Base-by-base conservation (phyloP, 176 grass and related monocot genomes). In the Aegilops tauschii region DNA sequence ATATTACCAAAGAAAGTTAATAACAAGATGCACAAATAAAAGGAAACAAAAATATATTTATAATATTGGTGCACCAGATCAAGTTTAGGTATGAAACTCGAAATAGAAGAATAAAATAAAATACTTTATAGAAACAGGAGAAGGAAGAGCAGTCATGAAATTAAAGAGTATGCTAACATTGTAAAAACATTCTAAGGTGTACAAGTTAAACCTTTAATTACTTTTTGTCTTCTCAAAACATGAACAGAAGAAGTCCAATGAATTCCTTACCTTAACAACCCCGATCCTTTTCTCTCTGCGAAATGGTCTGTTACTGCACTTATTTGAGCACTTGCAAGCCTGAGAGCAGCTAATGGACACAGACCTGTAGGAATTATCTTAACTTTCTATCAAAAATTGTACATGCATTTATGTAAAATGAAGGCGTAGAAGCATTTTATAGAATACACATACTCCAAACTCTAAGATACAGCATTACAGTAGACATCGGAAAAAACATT, bases 251-350 rank as follows among this genome's bases (percentile, higher is more conserved):
- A 61, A 23, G 20, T 9, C 23, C 25, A 13, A 36, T 69, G 31
- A 17, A 30, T 80, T 4, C 39, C 80, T 93, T 85, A 96, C 96
- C 96, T 98, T 98, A 34, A 98, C 83, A 29, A 98, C 79, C 78
- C 84, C 52, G 29, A 96, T 90, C 70, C 78, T 92, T 75, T 88
- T 98, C 61, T 94, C 92, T 88, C 90, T 91, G 21, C 90, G 78
- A 56, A 98, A 98, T 34, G 94, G 94, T 88, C 85, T 94, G 49
- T 98, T 98, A 66, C 69, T 88, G 89, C 97, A 98, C 61, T 90
- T 87, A 39, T 76, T 94, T 84, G 94, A 92, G 73, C 97, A 98
- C 52, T 86, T 83, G 79, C 97, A 98, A 31, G 79, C 79, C 80
- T 80, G 85, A 80, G 94, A 94, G 84, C 97, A 98, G 82, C 97